Evolutionary conservation across 2,329 filamentous ascomycete species (phyloP), one percentile per base, ranked within the genome.

Genomic region (Botrytis porri): DNA sequence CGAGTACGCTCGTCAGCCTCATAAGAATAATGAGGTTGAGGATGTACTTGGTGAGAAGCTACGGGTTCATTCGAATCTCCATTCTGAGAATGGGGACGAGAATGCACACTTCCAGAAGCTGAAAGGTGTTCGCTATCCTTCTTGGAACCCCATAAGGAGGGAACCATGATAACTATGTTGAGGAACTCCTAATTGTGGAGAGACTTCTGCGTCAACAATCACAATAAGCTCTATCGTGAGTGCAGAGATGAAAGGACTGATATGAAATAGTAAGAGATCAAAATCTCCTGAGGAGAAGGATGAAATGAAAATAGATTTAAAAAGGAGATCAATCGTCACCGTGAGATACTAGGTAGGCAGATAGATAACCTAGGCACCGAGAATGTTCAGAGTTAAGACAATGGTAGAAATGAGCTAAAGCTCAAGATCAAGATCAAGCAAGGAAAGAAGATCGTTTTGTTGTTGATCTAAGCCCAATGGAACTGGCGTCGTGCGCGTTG

Each of bases 1-100:
- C 75, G 79, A 57, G 88, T 89, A 75, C 88, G 83, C 81, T 92
- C 90, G 75, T 88, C 86, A 35, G 88, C 84, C 73, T 89, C 85
- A 37, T 83, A 35, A 16, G 60, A 79, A 70, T 74, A 70, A 77
- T 79, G 77, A 77, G 83, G 76, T 63, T 74, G 66, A 48, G 59
- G 35, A 22, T 60, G 43, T 37, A 45, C 20, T 60, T 69, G 54
- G 12, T 35, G 32, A 65, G 72, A 35, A 41, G 45, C 41, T n/a
- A 32, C 60, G 41, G 73, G 73, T n/a, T 75, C 72, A 43, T 73
- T 77, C 5, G 77, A 74, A 37, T 79, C 79, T 60, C 73, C 77
- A 73, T 76, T 77, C 37, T 73, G 72, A 37, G 66, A 70, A 43
- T 63, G 32, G n/a, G 57, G 35, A 35, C 22, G 51, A 18, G 65